Evolutionary conservation across 306 rosid genomes (phyloP).

Genomic region (Lathyrus aphaca): DNA sequence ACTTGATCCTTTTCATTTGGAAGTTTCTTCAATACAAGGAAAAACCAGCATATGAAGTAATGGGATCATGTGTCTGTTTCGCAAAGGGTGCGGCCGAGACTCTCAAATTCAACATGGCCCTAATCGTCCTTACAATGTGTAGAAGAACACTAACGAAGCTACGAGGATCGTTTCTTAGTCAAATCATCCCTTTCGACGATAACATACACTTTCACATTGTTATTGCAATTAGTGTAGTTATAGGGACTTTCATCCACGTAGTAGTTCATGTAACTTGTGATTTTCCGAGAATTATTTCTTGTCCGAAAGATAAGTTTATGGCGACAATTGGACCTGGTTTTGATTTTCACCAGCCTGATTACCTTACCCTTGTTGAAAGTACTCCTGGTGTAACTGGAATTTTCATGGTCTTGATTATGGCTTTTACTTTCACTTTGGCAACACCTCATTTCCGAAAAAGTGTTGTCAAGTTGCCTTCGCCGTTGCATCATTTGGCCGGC

Average conservation of each 20-base stretch:
- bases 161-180: slow-evolving; percentile 62
- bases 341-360: slow-evolving; percentile 54
- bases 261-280: slow-evolving; percentile 66
- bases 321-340: slow-evolving; percentile 56
- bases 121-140: slow-evolving; percentile 81
- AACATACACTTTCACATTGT: slow-evolving; percentile 86
- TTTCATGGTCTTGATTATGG: slow-evolving; percentile 67
- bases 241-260: slow-evolving; percentile 63
- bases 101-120: slow-evolving; percentile 92
- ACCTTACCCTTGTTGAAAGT: slow-evolving; percentile 47
- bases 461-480: slow-evolving; percentile 59
- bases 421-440: slow-evolving; percentile 75
- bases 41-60: slow-evolving; percentile 52
- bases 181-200: slow-evolving; percentile 81
- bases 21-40: slow-evolving; percentile 64
- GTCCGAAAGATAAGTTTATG: slow-evolving; percentile 51
- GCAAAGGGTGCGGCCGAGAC: slow-evolving; percentile 98
- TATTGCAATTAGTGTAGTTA: slow-evolving; percentile 57
- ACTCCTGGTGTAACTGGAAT: slow-evolving; percentile 67
- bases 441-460: slow-evolving; percentile 66
- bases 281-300: slow-evolving; percentile 65
- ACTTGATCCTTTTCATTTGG: slow-evolving; percentile 63
- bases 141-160: slow-evolving; percentile 75
- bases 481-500: slow-evolving; percentile 66
- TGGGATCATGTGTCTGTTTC: slow-evolving; percentile 81